Evolutionary conservation across 2,329 filamentous ascomycete genomes (phyloP).

Genomic region (Trichoderma simmonsii): DNA sequence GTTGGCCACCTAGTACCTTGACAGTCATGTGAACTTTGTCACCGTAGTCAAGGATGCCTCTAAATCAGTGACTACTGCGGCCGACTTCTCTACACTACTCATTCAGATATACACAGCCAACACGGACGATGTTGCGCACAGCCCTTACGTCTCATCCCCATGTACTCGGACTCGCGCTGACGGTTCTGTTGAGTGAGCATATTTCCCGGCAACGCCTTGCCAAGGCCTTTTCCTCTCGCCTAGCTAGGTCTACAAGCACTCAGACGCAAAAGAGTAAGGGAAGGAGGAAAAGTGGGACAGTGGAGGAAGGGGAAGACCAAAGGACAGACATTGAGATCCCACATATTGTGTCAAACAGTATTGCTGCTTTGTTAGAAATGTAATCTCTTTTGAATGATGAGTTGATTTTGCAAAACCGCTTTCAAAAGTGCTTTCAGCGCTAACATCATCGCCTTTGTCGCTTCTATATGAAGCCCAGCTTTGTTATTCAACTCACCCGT

Average conservation of each 20-base stretch:
- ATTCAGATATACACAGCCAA: constrained; percentile 55
- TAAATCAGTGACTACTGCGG: constrained; percentile 56
- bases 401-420: not conserved
- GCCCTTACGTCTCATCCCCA: constrained; percentile 39
- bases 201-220: constrained; percentile 52
- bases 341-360: not conserved
- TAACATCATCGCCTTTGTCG: not conserved
- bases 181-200: constrained; percentile 53
- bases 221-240: not conserved
- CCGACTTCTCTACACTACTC: constrained; percentile 52
- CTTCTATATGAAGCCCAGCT: not conserved
- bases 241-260: not conserved
- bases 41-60: constrained; percentile 46
- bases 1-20: constrained; percentile 51
- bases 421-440: not conserved
- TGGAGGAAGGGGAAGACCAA: not conserved
- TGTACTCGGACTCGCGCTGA: constrained; percentile 38
- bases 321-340: not conserved
- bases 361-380: not conserved
- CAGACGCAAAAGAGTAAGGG: not conserved
- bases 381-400: not conserved
- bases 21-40: constrained; percentile 61
- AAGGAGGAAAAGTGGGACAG: not conserved
- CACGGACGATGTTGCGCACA: constrained; percentile 34
- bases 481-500: not conserved